Conservation (phyloP, 495 filamentous ascomycete genomes). For the Choiromyces venosus region DNA sequence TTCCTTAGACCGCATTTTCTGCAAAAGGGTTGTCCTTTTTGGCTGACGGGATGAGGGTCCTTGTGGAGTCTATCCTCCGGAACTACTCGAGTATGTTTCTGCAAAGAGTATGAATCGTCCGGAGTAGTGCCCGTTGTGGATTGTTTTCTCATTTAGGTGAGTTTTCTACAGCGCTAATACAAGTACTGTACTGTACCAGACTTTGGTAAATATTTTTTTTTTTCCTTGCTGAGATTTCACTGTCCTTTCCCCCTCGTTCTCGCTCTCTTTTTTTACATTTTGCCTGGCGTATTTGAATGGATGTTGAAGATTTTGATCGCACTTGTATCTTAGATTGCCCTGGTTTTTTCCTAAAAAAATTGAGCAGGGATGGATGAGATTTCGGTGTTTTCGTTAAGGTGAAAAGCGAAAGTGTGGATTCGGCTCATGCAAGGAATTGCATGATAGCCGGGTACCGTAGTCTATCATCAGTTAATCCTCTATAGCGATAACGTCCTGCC, state of each 20-base stretch:
- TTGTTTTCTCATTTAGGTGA: not conserved
- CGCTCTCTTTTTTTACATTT: not conserved
- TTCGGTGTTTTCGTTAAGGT: not conserved
- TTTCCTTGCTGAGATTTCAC: not conserved
- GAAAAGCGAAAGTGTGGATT: not conserved
- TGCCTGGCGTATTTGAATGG: not conserved
- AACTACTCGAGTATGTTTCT: not conserved
- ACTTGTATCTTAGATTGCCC: too few species aligned
- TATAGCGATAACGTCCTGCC: not conserved
- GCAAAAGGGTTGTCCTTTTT: not conserved
- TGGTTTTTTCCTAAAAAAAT: not conserved
- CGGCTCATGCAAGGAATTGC: not conserved
- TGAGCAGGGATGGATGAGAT: not conserved
- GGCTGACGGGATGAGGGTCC: not conserved
- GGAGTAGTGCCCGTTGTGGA: not conserved
- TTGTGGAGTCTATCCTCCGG: not conserved
- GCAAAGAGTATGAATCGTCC: not conserved
- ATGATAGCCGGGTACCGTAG: not conserved
- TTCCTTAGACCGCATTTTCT: not conserved
- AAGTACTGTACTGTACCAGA: too few species aligned
- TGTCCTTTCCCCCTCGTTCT: not conserved
- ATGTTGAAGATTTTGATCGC: not conserved
- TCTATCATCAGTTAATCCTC: not conserved
- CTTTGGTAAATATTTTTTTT: too few species aligned
- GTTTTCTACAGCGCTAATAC: not conserved